These are phyloP conservation scores for Lepraria neglecta DNA, from an alignment of 495 filamentous ascomycete species.

Conservation along the genomic window DNA sequence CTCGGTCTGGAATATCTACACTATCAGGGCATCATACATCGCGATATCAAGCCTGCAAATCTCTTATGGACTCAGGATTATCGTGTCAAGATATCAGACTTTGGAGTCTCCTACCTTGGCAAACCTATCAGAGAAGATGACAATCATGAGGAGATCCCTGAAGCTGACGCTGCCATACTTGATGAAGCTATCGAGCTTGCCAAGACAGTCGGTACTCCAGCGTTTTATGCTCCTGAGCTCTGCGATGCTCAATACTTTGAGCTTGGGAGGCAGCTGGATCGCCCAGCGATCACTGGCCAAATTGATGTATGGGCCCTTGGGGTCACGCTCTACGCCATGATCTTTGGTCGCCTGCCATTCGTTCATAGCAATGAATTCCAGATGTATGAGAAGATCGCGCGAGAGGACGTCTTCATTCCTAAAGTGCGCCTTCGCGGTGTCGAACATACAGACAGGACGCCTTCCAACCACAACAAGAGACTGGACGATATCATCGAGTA, in stretches of 20 bases:
- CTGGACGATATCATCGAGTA: constrained; percentile 66
- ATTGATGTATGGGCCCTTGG: constrained; percentile 98
- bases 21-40: constrained; percentile 93
- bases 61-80: constrained; percentile 78
- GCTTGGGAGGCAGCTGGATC: constrained; percentile 41
- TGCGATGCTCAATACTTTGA: constrained; percentile 70
- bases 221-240: constrained; percentile 97
- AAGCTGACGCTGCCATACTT: constrained; percentile 75
- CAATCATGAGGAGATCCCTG: constrained; percentile 67
- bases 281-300: constrained; percentile 53
- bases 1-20: constrained; percentile 93
- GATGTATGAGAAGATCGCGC: constrained; percentile 84
- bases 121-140: constrained; percentile 65
- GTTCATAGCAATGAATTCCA: constrained; percentile 83
- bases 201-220: constrained; percentile 95
- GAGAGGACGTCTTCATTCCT: constrained; percentile 84
- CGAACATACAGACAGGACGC: constrained; percentile 45
- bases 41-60: constrained; percentile 99
- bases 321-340: constrained; percentile 89
- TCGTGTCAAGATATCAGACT: constrained; percentile 97
- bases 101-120: constrained; percentile 95
- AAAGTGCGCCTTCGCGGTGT: constrained; percentile 71
- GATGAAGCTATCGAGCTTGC: constrained; percentile 90
- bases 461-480: constrained; percentile 47
- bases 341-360: constrained; percentile 90